phyloP scores from a whole-genome alignment of 139 green algal genomes.

The Coelastrella sp. region DNA sequence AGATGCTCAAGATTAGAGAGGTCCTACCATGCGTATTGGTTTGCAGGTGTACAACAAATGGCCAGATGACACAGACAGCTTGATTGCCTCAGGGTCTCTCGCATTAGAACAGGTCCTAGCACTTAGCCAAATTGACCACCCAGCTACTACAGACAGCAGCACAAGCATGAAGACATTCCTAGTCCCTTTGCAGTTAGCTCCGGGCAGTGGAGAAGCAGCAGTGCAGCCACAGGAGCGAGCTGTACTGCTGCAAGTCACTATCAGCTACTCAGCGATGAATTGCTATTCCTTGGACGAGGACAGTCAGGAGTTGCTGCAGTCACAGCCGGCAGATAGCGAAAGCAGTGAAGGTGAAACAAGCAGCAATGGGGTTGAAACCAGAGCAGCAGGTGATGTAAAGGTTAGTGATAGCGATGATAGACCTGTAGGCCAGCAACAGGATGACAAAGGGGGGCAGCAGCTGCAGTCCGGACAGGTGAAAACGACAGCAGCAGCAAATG shows the following conservation, averaged over 20 bases:
- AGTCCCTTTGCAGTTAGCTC: slow-evolving; percentile 8
- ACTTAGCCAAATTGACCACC: neutral
- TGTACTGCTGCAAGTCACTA: slow-evolving; percentile 35
- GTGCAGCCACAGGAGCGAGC: neutral
- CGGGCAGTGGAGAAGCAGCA: neutral
- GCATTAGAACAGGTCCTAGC: slow-evolving; percentile 12
- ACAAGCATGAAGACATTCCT: neutral
- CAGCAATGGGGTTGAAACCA: too few species aligned
- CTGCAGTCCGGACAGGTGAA: too few species aligned
- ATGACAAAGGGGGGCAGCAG: too few species aligned
- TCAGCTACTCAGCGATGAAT: slow-evolving; percentile 21
- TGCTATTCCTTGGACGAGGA: slow-evolving; percentile 4
- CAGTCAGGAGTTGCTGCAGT: too few species aligned
- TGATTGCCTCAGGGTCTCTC: slow-evolving; percentile 2
- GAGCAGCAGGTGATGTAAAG: too few species aligned
- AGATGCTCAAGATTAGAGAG: too few species aligned
- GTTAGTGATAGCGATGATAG: too few species aligned
- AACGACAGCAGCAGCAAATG: neutral
- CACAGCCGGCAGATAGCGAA: too few species aligned
- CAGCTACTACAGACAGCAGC: neutral
- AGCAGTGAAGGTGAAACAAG: too few species aligned
- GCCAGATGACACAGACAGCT: slow-evolving; percentile 40
- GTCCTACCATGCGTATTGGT: too few species aligned
- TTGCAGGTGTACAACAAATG: slow-evolving; percentile 48
- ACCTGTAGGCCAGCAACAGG: too few species aligned